These are phyloP conservation scores for Trichoderma sp. DNA, from an alignment of 2,329 filamentous ascomycete species.

Conservation along the genomic window DNA sequence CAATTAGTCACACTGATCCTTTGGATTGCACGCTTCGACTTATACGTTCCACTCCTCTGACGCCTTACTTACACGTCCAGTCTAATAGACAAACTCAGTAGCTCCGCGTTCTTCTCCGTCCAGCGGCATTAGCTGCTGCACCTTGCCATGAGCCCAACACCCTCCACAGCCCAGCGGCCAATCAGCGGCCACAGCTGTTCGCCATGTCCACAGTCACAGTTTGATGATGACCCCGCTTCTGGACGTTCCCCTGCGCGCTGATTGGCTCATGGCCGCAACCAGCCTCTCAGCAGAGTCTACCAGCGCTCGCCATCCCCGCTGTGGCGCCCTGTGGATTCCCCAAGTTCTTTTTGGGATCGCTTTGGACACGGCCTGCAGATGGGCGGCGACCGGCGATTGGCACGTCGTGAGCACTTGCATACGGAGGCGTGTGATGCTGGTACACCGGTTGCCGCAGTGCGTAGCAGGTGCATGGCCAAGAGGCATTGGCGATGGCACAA, in stretches of 20 bases:
- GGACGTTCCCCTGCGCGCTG: not conserved
- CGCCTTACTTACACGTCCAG: not conserved
- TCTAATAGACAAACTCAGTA: constrained; percentile 23
- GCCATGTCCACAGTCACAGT: constrained; percentile 18
- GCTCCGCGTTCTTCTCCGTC: constrained; percentile 14
- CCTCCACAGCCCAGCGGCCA: constrained; percentile 12
- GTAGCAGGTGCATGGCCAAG: not conserved
- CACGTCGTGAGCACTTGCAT: constrained; percentile 18
- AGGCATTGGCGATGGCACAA: not conserved
- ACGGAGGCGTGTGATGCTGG: not conserved
- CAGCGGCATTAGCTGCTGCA: constrained; percentile 23
- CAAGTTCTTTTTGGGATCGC: not conserved
- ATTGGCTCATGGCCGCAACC: not conserved
- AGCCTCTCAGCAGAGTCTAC: constrained; percentile 13
- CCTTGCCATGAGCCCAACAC: constrained; percentile 23
- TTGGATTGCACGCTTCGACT: not conserved
- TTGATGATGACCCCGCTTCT: constrained; percentile 8
- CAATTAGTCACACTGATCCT: not conserved
- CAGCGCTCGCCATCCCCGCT: constrained; percentile 9
- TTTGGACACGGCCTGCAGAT: constrained; percentile 13
- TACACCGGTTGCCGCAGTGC: constrained; percentile 1
- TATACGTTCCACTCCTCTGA: not conserved
- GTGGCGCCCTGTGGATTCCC: constrained; percentile 11
- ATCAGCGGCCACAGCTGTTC: not conserved
- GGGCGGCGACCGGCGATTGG: constrained; percentile 16